phyloP scores from a whole-genome alignment of 495 filamentous ascomycete genomes.

The Chaetomium fimeti region DNA sequence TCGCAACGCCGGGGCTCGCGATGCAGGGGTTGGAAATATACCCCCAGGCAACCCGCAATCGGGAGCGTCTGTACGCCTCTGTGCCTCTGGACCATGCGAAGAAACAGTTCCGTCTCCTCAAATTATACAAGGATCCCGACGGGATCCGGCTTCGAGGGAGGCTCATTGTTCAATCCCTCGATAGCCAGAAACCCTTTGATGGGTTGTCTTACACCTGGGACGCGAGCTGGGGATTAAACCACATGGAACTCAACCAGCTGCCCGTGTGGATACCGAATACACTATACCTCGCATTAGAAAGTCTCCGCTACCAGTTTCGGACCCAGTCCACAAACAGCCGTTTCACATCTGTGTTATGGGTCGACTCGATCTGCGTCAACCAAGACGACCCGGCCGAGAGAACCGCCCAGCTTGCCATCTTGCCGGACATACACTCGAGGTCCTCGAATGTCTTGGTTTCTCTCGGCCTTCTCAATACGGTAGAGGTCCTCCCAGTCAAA shows the following conservation, averaged over 20 bases:
- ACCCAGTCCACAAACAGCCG: not conserved
- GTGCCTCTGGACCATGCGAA: not conserved
- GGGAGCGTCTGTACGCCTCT: not conserved
- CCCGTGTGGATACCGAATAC: not conserved
- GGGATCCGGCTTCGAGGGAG: not conserved
- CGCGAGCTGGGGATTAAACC: not conserved
- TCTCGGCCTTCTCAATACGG: not conserved
- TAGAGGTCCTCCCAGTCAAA: too few species aligned
- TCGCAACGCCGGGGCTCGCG: not conserved
- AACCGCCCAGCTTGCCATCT: not conserved
- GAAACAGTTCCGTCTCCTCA: not conserved
- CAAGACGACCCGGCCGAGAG: not conserved
- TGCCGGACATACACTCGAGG: not conserved
- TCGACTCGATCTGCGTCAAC: not conserved
- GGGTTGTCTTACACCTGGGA: not conserved
- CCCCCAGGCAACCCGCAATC: too few species aligned
- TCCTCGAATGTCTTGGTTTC: not conserved
- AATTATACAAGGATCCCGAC: not conserved
- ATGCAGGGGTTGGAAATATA: not conserved
- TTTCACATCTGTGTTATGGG: not conserved
- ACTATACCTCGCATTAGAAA: not conserved
- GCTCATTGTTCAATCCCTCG: not conserved
- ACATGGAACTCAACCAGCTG: not conserved
- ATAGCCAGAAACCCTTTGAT: not conserved
- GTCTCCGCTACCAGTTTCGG: not conserved